Evolutionary conservation across 352 stramenopile genomes (phyloP), one percentile per base, ranked within the genome.

Genomic region (Blastocystis sp.): DNA sequence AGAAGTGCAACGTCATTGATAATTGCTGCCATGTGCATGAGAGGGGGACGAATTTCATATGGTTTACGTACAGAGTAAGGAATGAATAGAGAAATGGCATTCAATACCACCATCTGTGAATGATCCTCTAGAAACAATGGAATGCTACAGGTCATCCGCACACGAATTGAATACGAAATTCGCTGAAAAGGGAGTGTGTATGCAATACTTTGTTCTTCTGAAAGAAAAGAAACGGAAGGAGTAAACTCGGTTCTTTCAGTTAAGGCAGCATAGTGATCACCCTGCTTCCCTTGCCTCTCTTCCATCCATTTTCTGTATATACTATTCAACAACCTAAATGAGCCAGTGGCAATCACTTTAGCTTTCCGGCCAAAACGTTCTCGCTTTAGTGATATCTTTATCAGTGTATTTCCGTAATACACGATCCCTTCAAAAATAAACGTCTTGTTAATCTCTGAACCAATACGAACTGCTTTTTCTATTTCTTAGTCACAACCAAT

Each of bases 371-470:
- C 26, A 8, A 63, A 41, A 41, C 47, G 70, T n/a, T 80, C 39
- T 47, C 41, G 50, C 1, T 64, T 29, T 47, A 80, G 20, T 53
- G 70, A 80, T 43, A 80, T 47, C 5, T 8, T 64, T 29, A 80
- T 80, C 3, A 29, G 9, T 37, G 70, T 80, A 61, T 80, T 80
- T 61, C 70, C 70, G 13, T 80, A 80, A 39, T 80, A 80, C 23
- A 80, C 70, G 39, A 80, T 80, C 64, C 70, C 70, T n/a, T 80
- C 70, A 80, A 80, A 80, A n/a, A 80, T 47, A 64, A 64, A 61
- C 20, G 70, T 66, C 47, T 80, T 61, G 47, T 64, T 37, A 37
- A 80, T 80, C 13, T n/a, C 64, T 11, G 70, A 20, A 2, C 39
- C 50, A 11, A 80, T n/a, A 5, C 18, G 45, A 29, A 80, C 39